Conservation (phyloP, 805 yeast genomes). For the Schwanniomyces vanrijiae region DNA sequence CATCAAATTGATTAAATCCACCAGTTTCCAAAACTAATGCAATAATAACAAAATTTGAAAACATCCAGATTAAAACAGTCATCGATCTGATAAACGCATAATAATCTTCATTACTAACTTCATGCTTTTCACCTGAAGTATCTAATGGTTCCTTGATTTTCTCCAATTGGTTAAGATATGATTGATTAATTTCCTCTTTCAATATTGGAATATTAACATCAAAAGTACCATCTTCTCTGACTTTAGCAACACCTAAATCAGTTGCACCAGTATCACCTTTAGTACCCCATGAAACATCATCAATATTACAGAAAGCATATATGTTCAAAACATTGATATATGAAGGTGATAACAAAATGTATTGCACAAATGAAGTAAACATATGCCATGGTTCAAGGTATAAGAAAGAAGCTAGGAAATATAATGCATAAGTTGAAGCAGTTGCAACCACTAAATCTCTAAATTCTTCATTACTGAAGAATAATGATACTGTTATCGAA, state of each 20-base stretch:
- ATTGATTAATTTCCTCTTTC: constrained; percentile 53
- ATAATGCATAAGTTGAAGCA: constrained; percentile 60
- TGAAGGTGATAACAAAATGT: constrained; percentile 52
- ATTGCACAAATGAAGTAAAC: constrained; percentile 54
- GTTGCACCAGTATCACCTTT: constrained; percentile 63
- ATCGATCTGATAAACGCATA: constrained; percentile 45
- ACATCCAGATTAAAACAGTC: constrained; percentile 49
- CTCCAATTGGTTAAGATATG: constrained; percentile 52
- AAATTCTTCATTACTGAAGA: constrained; percentile 47
- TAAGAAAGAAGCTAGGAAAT: constrained; percentile 56
- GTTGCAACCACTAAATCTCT: constrained; percentile 58
- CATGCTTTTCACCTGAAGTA: constrained; percentile 23
- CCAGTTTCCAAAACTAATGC: constrained; percentile 46
- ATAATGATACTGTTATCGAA: constrained; percentile 42
- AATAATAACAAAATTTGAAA: constrained; percentile 40
- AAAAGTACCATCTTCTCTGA: constrained; percentile 53
- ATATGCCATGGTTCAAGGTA: constrained; percentile 70
- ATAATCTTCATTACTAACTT: constrained; percentile 42
- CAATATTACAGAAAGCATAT: constrained; percentile 70
- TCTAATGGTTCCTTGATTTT: constrained; percentile 48
- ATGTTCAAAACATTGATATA: constrained; percentile 59
- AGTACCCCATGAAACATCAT: constrained; percentile 76
- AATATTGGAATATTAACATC: constrained; percentile 54
- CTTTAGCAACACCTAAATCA: constrained; percentile 55
- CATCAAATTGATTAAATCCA: constrained; percentile 40